Conservation (phyloP, 176 grass and related monocot genomes). For the Triticum dicoccoides region DNA sequence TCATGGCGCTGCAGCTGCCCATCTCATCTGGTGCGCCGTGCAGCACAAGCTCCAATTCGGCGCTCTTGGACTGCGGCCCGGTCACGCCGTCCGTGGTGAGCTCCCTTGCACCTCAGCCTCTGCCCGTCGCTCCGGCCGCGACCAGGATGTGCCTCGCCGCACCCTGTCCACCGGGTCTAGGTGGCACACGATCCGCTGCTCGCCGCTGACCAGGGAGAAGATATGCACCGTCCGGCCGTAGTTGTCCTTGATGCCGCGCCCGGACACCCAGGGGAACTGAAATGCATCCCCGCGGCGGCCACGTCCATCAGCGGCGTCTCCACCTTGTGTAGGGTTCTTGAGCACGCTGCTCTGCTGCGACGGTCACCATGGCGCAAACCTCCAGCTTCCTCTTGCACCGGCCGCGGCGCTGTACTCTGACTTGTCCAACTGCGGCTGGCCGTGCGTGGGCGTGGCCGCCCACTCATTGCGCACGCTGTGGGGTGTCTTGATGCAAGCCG, state of each 20-base stretch:
- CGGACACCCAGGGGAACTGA: conserved; percentile 73
- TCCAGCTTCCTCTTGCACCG: conserved; percentile 34
- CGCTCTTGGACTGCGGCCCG: conserved; percentile 40
- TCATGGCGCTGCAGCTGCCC: conserved; percentile 47
- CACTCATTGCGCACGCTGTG: conserved; percentile 52
- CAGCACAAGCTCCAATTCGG: conserved; percentile 41
- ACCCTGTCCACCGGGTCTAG: conserved; percentile 50
- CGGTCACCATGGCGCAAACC: conserved; percentile 59
- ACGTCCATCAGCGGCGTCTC: conserved; percentile 46
- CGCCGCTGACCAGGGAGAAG: conserved; percentile 52
- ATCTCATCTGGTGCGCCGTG: conserved; percentile 73
- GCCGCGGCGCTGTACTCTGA: conserved; percentile 36
- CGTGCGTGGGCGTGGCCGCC: conserved; percentile 21
- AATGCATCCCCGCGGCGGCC: conserved; percentile 19
- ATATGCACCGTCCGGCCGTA: conserved; percentile 54
- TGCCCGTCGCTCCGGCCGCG: not conserved
- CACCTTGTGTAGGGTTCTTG: conserved; percentile 72
- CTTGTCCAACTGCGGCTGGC: conserved; percentile 47
- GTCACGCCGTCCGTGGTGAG: conserved; percentile 36
- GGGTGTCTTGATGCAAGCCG: conserved; percentile 78
- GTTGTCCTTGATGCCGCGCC: not conserved
- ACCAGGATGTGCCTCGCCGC: conserved; percentile 53
- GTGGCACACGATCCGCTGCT: conserved; percentile 6
- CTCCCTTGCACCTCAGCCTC: conserved; percentile 47
- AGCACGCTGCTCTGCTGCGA: conserved; percentile 64